Percentiles rank a stretch among this genome's conserved stretches.
These are phyloP conservation scores for Juglanconis juglandina DNA, from an alignment of 2,329 filamentous ascomycete genomes.

Conservation along the genomic window DNA sequence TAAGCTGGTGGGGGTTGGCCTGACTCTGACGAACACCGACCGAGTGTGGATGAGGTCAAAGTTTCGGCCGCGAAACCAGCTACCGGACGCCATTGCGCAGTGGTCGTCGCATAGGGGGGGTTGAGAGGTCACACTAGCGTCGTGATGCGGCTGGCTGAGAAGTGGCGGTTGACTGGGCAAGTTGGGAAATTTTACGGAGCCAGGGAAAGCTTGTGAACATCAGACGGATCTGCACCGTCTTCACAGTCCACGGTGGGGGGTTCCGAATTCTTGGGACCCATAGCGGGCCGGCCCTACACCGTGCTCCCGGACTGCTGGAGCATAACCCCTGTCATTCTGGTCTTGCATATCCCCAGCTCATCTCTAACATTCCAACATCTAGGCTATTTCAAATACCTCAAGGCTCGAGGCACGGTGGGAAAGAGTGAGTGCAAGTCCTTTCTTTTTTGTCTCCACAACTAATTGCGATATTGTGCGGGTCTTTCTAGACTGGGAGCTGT, in stretches of 20 bases:
- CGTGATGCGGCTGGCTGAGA: not conserved
- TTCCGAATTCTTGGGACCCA: not conserved
- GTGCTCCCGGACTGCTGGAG: not conserved
- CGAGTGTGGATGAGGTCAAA: conserved; percentile 20
- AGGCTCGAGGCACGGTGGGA: too few species aligned
- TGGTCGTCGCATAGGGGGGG: not conserved
- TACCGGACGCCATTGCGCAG: not conserved
- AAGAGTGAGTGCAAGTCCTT: too few species aligned
- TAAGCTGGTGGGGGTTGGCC: conserved; percentile 49
- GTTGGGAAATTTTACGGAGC: not conserved
- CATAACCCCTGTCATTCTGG: not conserved
- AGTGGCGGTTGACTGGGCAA: not conserved
- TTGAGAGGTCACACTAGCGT: not conserved
- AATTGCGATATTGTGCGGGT: too few species aligned
- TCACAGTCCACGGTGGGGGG: too few species aligned
- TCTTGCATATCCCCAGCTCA: not conserved
- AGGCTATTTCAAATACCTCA: too few species aligned
- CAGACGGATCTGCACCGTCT: not conserved
- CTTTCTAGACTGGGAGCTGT: too few species aligned
- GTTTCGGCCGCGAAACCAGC: not conserved
- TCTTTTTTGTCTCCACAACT: too few species aligned
- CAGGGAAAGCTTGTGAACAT: not conserved
- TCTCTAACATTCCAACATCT: not conserved
- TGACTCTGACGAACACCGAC: conserved; percentile 46
- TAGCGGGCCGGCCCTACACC: not conserved